Conservation (phyloP, 805 yeast species). For the Saccharomycopsis oosterbeekiorum region DNA sequence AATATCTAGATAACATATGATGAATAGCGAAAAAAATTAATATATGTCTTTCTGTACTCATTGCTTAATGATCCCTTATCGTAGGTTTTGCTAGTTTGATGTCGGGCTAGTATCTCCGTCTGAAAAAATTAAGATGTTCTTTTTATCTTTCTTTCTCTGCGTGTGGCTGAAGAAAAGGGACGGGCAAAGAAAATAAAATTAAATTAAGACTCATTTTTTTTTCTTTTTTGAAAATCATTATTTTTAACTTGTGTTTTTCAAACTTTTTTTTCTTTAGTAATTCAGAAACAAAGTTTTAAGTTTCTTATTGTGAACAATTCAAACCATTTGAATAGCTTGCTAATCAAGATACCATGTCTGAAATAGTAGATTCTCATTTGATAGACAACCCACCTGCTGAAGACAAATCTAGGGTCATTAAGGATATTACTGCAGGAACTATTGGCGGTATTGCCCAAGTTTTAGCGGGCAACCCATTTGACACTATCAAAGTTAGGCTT, state of each 20-base stretch:
- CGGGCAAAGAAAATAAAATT: background rate
- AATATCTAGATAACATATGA: background rate
- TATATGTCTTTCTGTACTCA: too few species aligned
- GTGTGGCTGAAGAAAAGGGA: background rate
- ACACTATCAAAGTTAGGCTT: conserved; percentile 84
- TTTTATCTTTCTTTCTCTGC: background rate
- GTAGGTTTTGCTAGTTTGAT: too few species aligned
- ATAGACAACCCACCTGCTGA: conserved; percentile 11
- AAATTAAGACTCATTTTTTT: background rate
- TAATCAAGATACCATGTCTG: conserved; percentile 3
- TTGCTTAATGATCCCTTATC: too few species aligned
- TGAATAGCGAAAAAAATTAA: background rate
- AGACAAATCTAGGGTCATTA: conserved; percentile 36
- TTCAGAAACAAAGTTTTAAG: background rate
- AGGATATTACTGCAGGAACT: conserved; percentile 86
- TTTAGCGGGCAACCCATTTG: conserved; percentile 92
- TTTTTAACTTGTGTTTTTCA: background rate
- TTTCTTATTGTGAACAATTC: background rate
- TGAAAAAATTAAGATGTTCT: background rate
- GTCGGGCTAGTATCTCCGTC: background rate
- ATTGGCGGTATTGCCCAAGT: conserved; percentile 96
- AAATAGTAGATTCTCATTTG: conserved; percentile 4
- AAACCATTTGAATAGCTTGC: background rate
- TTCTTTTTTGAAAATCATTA: background rate
- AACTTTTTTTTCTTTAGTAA: background rate